A percentile compares a stretch with the other conserved stretches of the same genome.
These are phyloP conservation scores for Russula abietina DNA, from an alignment of 768 basidiomycete species.

Conservation along the genomic window DNA sequence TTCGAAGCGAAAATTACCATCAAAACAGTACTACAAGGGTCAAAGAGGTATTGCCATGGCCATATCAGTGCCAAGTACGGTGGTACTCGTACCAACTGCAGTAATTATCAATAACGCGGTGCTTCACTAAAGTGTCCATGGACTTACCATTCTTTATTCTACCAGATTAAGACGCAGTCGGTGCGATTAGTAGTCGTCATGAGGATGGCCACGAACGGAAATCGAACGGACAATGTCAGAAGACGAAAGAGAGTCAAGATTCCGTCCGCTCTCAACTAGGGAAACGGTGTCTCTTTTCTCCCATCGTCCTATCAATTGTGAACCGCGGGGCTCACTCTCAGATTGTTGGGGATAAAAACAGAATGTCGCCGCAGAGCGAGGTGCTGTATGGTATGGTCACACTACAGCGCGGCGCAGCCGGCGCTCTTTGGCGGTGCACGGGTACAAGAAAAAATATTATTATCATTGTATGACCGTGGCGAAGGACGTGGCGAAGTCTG, in stretches of 20 bases:
- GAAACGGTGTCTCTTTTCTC: neutral
- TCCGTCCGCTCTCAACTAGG: constrained; percentile 1
- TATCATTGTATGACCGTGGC: neutral
- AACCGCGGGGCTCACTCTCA: neutral
- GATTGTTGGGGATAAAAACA: neutral
- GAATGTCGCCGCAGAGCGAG: neutral
- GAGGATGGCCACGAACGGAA: neutral
- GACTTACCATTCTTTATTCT: neutral
- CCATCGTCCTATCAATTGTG: neutral
- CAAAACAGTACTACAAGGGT: neutral
- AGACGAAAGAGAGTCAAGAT: neutral
- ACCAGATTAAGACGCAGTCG: neutral
- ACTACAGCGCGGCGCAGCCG: neutral
- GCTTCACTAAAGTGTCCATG: neutral
- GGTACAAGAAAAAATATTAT: neutral
- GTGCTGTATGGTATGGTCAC: neutral
- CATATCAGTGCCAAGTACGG: neutral
- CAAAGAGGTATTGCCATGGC: neutral
- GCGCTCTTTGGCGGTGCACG: neutral
- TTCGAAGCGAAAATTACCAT: neutral
- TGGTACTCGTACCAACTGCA: neutral
- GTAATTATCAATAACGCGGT: neutral
- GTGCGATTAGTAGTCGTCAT: constrained; percentile 6
- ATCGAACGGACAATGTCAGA: neutral
- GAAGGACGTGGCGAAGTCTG: too few relatives aligned